phyloP scores from a whole-genome alignment of 75 land plant genomes.

The Cryptomeria japonica region DNA sequence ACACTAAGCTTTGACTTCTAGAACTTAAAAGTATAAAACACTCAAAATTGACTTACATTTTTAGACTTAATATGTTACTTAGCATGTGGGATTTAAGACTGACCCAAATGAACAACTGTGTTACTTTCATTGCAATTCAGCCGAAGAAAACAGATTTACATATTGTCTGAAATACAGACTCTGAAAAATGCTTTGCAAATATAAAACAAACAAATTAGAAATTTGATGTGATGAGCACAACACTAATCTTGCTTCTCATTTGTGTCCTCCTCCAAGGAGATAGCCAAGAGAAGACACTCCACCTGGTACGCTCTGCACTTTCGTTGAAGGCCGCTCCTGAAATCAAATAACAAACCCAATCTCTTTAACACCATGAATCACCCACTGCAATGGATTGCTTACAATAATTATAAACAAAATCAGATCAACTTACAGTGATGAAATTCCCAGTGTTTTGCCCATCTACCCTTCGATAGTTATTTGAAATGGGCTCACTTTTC shows the following conservation, averaged over 20 bases:
- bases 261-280: slow-evolving; percentile 47
- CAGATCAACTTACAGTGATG: slow-evolving; percentile 55
- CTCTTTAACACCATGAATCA: slow-evolving; percentile 46
- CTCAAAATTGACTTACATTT: no score
- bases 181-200: no score
- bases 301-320: slow-evolving; percentile 51
- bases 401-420: background rate
- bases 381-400: slow-evolving; percentile 65
- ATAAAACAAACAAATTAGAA: no score
- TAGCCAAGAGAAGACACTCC: slow-evolving; percentile 66
- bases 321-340: slow-evolving; percentile 52
- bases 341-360: background rate
- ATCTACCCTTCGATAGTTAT: slow-evolving; percentile 83
- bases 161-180: no score
- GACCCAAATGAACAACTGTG: no score
- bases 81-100: no score
- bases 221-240: no score
- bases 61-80: no score
- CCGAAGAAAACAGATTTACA: no score
- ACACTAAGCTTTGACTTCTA: no score
- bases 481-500: background rate
- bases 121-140: no score
- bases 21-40: no score
- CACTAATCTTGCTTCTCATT: background rate
- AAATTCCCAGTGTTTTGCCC: slow-evolving; percentile 89